Conservation (phyloP, 371 early-diverging fungal species). For the Conidiobolus incongruus region DNA sequence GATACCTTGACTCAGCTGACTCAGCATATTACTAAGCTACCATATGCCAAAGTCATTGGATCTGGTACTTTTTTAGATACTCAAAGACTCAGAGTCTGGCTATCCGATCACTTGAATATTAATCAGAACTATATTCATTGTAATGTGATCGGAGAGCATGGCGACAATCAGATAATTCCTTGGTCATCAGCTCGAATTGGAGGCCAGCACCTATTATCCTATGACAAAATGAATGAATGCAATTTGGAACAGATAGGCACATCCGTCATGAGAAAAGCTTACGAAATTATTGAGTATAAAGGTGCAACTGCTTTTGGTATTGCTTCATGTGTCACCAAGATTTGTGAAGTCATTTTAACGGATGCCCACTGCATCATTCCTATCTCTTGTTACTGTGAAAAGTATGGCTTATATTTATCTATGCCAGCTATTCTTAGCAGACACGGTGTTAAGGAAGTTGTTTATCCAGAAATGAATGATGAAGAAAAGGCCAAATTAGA, state of each 20-base stretch:
- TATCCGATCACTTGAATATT: constrained; percentile 33
- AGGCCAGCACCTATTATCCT: constrained; percentile 27
- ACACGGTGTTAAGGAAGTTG: constrained; percentile 35
- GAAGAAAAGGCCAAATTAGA: constrained; percentile 23
- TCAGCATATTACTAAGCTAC: constrained; percentile 53
- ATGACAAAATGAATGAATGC: constrained; percentile 27
- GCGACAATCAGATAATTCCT: constrained; percentile 61
- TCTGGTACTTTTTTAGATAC: constrained; percentile 71
- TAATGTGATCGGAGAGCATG: constrained; percentile 72
- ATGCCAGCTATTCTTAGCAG: constrained; percentile 49
- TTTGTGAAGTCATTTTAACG: constrained; percentile 43
- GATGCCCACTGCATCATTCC: constrained; percentile 33
- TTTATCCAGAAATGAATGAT: constrained; percentile 22
- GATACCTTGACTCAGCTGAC: constrained; percentile 66
- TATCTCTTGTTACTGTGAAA: constrained; percentile 33
- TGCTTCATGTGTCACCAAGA: constrained; percentile 47
- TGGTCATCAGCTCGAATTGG: constrained; percentile 58
- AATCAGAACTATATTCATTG: constrained; percentile 45
- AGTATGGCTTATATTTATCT: constrained; percentile 32
- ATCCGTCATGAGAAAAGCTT: constrained; percentile 46
- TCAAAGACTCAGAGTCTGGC: constrained; percentile 36
- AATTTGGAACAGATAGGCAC: constrained; percentile 21
- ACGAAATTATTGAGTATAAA: constrained; percentile 62
- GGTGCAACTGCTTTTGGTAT: constrained; percentile 78
- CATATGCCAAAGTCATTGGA: constrained; percentile 55